phyloP scores from a whole-genome alignment of 2,329 filamentous ascomycete genomes.

The Thelonectria olida region DNA sequence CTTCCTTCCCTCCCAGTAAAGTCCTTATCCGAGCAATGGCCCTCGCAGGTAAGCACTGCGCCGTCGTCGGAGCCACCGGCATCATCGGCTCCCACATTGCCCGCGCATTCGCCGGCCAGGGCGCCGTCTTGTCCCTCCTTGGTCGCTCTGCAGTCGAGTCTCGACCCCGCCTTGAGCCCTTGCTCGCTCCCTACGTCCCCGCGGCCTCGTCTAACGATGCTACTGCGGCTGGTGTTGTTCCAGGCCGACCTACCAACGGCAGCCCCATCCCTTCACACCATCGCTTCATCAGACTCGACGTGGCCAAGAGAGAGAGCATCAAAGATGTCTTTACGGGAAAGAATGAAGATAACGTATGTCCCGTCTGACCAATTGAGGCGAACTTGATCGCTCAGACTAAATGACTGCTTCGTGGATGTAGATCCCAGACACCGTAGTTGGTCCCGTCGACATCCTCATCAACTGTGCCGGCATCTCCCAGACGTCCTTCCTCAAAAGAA shows the following conservation, averaged over 20 bases:
- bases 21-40: slow-evolving; percentile 38
- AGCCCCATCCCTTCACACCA: slow-evolving; percentile 38
- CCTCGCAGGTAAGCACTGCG: slow-evolving; percentile 59
- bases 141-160: slow-evolving; percentile 64
- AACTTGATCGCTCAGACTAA: neutral
- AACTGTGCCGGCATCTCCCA: slow-evolving; percentile 83
- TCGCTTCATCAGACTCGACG: slow-evolving; percentile 48
- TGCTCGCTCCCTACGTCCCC: slow-evolving; percentile 40
- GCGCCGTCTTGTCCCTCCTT: slow-evolving; percentile 68
- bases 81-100: slow-evolving; percentile 77
- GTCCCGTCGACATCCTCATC: slow-evolving; percentile 68
- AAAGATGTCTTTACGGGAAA: slow-evolving; percentile 41
- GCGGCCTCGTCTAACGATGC: slow-evolving; percentile 2
- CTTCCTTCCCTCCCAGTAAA: neutral
- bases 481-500: slow-evolving; percentile 68
- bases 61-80: slow-evolving; percentile 76
- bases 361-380: neutral
- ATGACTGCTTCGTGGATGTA: neutral
- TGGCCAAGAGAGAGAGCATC: slow-evolving; percentile 40
- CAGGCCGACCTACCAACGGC: slow-evolving; percentile 6
- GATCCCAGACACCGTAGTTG: slow-evolving; percentile 35
- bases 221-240: neutral
- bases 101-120: slow-evolving; percentile 68
- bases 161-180: slow-evolving; percentile 48
- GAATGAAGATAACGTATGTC: slow-evolving; percentile 22